Evolutionary conservation across 306 rosid species (phyloP).

Genomic region (Morella rubra): DNA sequence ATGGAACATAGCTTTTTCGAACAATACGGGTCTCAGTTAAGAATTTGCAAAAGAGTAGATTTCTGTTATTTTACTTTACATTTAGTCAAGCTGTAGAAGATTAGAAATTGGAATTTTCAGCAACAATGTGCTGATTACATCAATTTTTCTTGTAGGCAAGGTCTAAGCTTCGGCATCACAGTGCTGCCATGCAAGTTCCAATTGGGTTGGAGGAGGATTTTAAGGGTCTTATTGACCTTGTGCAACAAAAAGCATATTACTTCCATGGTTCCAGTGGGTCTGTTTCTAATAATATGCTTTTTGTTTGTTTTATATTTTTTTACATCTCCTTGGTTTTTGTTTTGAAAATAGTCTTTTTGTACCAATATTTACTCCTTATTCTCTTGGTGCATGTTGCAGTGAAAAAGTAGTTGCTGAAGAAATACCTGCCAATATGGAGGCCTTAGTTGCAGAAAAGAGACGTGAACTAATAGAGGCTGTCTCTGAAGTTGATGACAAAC

Average conservation of each 20-base stretch:
- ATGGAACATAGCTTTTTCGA: neutral
- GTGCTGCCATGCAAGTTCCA: slow-evolving; percentile 96
- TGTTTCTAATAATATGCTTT: slow-evolving; percentile 27
- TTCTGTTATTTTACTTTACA: neutral
- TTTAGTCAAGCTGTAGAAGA: slow-evolving; percentile 2
- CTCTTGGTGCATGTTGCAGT: slow-evolving; percentile 44
- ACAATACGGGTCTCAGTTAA: neutral
- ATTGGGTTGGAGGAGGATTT: slow-evolving; percentile 94
- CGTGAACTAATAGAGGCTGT: slow-evolving; percentile 85
- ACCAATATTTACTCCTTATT: slow-evolving; percentile 15
- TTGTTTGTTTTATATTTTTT: neutral
- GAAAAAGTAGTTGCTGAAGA: slow-evolving; percentile 71
- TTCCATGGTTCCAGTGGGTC: slow-evolving; percentile 90
- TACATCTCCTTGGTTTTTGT: neutral
- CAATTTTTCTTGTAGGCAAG: slow-evolving; percentile 68
- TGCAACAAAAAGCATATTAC: slow-evolving; percentile 77
- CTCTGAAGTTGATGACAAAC: slow-evolving; percentile 94
- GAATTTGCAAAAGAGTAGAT: neutral
- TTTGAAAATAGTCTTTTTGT: neutral
- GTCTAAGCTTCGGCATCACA: slow-evolving; percentile 93
- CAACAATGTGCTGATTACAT: slow-evolving; percentile 10
- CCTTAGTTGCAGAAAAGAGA: slow-evolving; percentile 78
- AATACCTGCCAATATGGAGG: slow-evolving; percentile 77
- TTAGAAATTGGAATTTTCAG: neutral
- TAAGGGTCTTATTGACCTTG: slow-evolving; percentile 93